Percentiles rank a stretch among this genome's conserved stretches.
These are phyloP conservation scores for Anastatica hierochuntica DNA, from an alignment of 345 rosid species.

Conservation along the genomic window DNA sequence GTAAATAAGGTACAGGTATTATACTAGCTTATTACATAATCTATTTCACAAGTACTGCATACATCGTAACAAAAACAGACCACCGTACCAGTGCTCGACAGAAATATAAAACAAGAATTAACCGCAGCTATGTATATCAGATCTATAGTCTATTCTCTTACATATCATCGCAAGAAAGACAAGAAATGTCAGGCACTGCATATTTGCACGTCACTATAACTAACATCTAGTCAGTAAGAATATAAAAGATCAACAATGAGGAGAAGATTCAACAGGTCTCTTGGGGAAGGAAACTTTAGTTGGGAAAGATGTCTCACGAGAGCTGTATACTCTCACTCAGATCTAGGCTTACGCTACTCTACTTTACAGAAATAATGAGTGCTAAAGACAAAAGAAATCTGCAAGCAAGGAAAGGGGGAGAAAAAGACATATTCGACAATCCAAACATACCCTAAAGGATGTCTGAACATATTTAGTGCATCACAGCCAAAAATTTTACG, in stretches of 20 bases:
- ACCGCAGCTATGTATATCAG: neutral
- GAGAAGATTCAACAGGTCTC: neutral
- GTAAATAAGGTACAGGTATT: conserved; percentile 2
- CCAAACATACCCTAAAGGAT: conserved; percentile 2
- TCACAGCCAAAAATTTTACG: neutral
- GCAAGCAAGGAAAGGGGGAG: neutral
- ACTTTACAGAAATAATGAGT: conserved; percentile 3
- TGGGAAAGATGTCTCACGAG: neutral
- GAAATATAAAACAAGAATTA: conserved; percentile 5
- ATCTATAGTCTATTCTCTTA: neutral
- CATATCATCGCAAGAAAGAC: neutral
- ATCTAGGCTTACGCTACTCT: neutral
- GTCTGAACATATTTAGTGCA: neutral
- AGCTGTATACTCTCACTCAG: neutral
- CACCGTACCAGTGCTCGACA: neutral
- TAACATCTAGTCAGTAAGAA: neutral
- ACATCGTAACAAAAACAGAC: conserved; percentile 3
- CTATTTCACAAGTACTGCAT: neutral
- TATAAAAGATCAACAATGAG: neutral
- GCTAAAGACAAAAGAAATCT: neutral
- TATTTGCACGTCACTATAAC: neutral
- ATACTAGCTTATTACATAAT: neutral
- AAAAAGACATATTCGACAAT: neutral
- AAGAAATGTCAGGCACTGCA: neutral
- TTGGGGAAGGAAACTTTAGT: neutral